Evolutionary conservation across 345 rosid genomes (phyloP).

Genomic region (Eucalyptus polyanthemos): DNA sequence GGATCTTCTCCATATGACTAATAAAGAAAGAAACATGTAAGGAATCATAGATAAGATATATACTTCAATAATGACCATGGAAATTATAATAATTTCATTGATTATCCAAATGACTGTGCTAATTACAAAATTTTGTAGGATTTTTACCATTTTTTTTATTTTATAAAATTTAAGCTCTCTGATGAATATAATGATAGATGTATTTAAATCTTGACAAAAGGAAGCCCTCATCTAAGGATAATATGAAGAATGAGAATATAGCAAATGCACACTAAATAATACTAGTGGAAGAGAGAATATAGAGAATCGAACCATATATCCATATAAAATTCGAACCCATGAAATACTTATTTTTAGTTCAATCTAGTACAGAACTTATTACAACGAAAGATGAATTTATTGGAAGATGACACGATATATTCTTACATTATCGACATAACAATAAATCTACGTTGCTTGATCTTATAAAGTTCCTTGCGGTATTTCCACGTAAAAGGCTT

Average conservation of each 20-base stretch:
- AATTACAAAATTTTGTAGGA: not conserved
- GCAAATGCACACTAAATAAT: not conserved
- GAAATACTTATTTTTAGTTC: not conserved
- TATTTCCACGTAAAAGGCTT: not conserved
- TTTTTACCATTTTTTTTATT: not conserved
- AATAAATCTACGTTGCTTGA: not conserved
- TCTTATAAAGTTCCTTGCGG: not conserved
- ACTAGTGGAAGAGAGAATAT: not conserved
- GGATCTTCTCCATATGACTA: not conserved
- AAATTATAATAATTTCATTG: not conserved
- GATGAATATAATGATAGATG: not conserved
- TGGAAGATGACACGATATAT: not conserved
- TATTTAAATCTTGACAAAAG: not conserved
- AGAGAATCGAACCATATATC: not conserved
- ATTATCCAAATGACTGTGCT: not conserved
- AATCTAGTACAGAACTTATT: not conserved
- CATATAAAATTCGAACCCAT: not conserved
- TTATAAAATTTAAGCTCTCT: not conserved
- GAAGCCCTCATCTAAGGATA: not conserved
- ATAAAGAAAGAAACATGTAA: not conserved
- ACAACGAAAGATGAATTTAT: not conserved
- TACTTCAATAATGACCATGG: not conserved
- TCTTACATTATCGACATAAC: not conserved
- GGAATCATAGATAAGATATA: not conserved
- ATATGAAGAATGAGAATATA: not conserved